Base-by-base conservation (phyloP, 345 rosid genomes). In the Zanthoxylum bungeanum region DNA sequence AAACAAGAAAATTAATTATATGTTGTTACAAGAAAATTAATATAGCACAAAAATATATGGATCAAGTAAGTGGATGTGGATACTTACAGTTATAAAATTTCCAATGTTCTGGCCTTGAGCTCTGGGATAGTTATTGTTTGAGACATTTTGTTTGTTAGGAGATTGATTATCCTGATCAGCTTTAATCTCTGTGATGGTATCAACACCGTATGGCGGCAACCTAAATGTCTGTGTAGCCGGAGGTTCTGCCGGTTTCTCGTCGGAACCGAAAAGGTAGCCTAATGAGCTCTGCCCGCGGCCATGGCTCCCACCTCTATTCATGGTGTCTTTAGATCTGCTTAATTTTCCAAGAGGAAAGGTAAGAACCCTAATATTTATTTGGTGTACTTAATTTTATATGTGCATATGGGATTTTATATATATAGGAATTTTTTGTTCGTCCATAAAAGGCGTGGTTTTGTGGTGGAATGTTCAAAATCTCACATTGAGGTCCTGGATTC, bases 221-320 rank as follows among this genome's bases (percentile, higher is more conserved):
- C 76, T 82, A 33, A 81, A 80, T 25, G 82, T 72, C 72, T 76
- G 77, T 7, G 80, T 57, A 40, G 78, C 77, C 4, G 86, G 84
- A 60, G 89, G 78, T 24, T 72, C 80, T 52, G 34, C 71, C 30
- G 88, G 83, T 65, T 85, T 53, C 70, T 87, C 93, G 33, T 84
- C 87, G 9, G 92, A 81, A 2, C 91, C 80, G 31, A 90, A 90
- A 34, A 90, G 89, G 79, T 90, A 90, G 69, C 96, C 96, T 66
- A 90, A 62, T 22, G 96, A 88, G 69, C 96, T 90, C 77, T 85
- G 89, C 3, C 96, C 96, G 25, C 96, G 92, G 51, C 91, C 96
- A 52, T 49, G 85, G 83, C 89, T 90, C 40, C 79, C 92, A 33
- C 91, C 86, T 82, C 88, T 86, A 75, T 86, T 88, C 92, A 90